phyloP scores from a whole-genome alignment of 2,329 filamentous ascomycete genomes.

The Cladosporium sp. region DNA sequence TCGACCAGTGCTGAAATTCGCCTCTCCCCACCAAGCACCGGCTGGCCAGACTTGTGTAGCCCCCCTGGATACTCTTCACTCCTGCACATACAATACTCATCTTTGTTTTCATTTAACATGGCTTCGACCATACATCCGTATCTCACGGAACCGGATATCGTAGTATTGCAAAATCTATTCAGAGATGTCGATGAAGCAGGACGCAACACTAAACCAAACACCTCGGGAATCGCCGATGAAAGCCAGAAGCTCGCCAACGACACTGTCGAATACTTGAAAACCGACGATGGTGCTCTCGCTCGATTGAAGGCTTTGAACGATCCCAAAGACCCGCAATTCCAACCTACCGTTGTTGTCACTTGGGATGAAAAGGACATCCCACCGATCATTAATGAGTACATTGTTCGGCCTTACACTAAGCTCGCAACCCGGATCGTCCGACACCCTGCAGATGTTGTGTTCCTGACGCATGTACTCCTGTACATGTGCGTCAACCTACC shows the following conservation, averaged over 20 bases:
- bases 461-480: conserved; percentile 70
- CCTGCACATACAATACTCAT: no score
- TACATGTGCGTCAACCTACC: conserved; percentile 68
- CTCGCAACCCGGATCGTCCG: conserved; percentile 57
- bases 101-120: background rate
- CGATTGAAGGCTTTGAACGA: conserved; percentile 49
- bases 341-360: conserved; percentile 52
- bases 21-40: no score
- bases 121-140: conserved; percentile 25
- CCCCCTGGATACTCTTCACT: no score
- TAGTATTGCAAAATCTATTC: conserved; percentile 38
- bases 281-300: conserved; percentile 35
- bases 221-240: background rate
- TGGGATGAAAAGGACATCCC: conserved; percentile 49
- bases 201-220: background rate
- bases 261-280: background rate
- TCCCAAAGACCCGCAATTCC: conserved; percentile 44
- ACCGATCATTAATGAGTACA: conserved; percentile 40
- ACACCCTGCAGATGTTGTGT: conserved; percentile 68
- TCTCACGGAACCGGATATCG: conserved; percentile 36
- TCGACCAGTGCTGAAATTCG: no score
- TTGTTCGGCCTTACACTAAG: conserved; percentile 58
- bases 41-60: no score
- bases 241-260: background rate
- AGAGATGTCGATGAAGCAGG: conserved; percentile 22